These are phyloP conservation scores for Sherardia arvensis DNA, from an alignment of 257 asterid genomes.

Conservation along the genomic window DNA sequence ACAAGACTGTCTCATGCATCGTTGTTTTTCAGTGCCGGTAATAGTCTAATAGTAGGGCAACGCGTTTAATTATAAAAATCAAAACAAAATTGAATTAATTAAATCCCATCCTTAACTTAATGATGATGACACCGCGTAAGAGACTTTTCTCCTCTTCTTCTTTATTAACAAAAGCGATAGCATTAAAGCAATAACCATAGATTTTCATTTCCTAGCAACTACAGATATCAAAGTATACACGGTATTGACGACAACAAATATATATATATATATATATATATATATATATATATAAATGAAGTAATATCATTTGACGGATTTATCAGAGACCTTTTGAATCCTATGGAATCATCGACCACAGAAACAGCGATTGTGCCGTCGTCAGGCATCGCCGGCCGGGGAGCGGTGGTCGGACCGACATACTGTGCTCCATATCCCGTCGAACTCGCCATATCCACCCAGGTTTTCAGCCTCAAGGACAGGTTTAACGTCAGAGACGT, in stretches of 20 bases:
- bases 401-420: constrained; percentile 19
- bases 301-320: not conserved
- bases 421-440: constrained; percentile 20
- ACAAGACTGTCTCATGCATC: no score
- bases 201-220: not conserved
- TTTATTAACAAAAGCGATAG: no score
- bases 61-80: no score
- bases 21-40: no score
- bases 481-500: constrained; percentile 19
- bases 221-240: not conserved
- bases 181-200: not conserved
- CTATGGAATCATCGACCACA: not conserved
- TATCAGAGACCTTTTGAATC: not conserved
- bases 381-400: not conserved
- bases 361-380: not conserved
- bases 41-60: no score
- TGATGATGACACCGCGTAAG: no score
- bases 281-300: no score
- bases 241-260: not conserved
- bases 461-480: not conserved
- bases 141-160: no score
- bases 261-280: no score
- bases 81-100: no score
- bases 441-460: constrained; percentile 20
- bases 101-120: no score